These are phyloP conservation scores for Ophiognomonia clavigignenti-juglandacearum DNA, from an alignment of 2,329 filamentous ascomycete genomes.

Conservation along the genomic window DNA sequence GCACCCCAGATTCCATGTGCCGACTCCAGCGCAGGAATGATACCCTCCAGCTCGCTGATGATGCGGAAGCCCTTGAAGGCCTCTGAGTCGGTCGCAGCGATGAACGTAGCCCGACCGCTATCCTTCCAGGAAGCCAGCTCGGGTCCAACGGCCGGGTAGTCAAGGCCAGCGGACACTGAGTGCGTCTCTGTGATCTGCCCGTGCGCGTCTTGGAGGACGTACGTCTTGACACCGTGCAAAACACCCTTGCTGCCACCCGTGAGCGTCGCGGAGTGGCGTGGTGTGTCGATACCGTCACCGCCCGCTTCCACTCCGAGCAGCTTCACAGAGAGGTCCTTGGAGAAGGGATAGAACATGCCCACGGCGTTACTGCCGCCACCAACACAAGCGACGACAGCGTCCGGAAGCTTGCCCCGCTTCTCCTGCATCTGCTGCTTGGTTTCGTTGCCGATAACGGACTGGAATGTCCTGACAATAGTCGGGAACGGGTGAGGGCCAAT, in stretches of 20 bases:
- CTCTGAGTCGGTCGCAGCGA: slow-evolving; percentile 86
- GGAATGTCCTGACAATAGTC: slow-evolving; percentile 95
- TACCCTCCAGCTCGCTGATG: slow-evolving; percentile 84
- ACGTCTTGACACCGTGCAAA: slow-evolving; percentile 91
- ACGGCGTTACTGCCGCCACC: slow-evolving; percentile 92
- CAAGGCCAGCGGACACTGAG: slow-evolving; percentile 91
- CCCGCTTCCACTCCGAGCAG: slow-evolving; percentile 92
- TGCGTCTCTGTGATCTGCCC: slow-evolving; percentile 95
- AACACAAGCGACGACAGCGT: slow-evolving; percentile 94
- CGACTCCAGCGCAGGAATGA: slow-evolving; percentile 92
- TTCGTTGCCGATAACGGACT: slow-evolving; percentile 92
- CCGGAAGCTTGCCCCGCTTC: slow-evolving; percentile 81
- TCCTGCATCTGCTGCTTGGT: slow-evolving; percentile 88
- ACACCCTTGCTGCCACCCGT: slow-evolving; percentile 85
- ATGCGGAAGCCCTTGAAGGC: slow-evolving; percentile 84
- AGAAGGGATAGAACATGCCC: slow-evolving; percentile 98
- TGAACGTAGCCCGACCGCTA: slow-evolving; percentile 75
- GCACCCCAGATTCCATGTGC: slow-evolving; percentile 90
- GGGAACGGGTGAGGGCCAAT: slow-evolving; percentile 98
- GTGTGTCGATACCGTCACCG: slow-evolving; percentile 85
- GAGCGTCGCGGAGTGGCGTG: slow-evolving; percentile 81
- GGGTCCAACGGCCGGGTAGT: slow-evolving; percentile 95
- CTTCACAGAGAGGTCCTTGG: slow-evolving; percentile 77
- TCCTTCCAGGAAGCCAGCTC: slow-evolving; percentile 95
- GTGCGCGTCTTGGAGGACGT: slow-evolving; percentile 86